Percentiles rank a stretch among this genome's conserved stretches.
Conservation (phyloP, 352 stramenopile species). For the Phytopythium chamaehyphon region DNA sequence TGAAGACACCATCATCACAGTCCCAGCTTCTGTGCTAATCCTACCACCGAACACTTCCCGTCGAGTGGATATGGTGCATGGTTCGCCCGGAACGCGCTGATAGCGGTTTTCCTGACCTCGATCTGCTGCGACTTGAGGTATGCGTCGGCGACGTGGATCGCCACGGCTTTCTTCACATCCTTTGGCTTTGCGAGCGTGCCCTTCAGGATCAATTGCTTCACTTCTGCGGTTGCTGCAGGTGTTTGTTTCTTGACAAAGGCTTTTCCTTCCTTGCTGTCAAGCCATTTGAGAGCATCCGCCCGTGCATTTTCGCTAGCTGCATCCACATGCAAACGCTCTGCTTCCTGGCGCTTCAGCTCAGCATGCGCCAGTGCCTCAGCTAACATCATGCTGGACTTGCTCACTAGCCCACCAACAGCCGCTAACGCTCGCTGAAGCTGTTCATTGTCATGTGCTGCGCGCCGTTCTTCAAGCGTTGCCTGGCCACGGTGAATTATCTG, state of each 20-base stretch:
- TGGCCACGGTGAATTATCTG: constrained; percentile 44
- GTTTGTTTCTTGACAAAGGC: constrained; percentile 55
- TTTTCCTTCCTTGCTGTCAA: constrained; percentile 65
- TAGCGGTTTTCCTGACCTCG: constrained; percentile 27
- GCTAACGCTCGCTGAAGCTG: constrained; percentile 30
- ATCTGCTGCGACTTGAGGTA: constrained; percentile 34
- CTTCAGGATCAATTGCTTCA: constrained; percentile 46
- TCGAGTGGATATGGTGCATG: constrained; percentile 27
- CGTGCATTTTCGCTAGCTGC: constrained; percentile 13
- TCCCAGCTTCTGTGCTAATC: neutral
- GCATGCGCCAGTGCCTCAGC: constrained; percentile 25
- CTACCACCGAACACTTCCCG: neutral
- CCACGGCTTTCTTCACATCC: constrained; percentile 44
- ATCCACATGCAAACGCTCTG: constrained; percentile 29
- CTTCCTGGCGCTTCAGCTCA: constrained; percentile 26
- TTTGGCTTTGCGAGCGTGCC: constrained; percentile 51
- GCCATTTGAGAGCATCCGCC: constrained; percentile 34
- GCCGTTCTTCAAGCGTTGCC: constrained; percentile 9
- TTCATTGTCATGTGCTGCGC: constrained; percentile 11
- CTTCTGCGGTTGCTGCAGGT: constrained; percentile 26
- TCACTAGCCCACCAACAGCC: constrained; percentile 14
- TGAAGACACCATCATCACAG: neutral
- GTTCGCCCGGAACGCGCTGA: constrained; percentile 19
- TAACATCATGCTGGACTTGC: constrained; percentile 32
- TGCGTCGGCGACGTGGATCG: constrained; percentile 28